Evolutionary conservation across 1,139 yeast genomes (phyloP).

Genomic region (Diutina mesorugosa): DNA sequence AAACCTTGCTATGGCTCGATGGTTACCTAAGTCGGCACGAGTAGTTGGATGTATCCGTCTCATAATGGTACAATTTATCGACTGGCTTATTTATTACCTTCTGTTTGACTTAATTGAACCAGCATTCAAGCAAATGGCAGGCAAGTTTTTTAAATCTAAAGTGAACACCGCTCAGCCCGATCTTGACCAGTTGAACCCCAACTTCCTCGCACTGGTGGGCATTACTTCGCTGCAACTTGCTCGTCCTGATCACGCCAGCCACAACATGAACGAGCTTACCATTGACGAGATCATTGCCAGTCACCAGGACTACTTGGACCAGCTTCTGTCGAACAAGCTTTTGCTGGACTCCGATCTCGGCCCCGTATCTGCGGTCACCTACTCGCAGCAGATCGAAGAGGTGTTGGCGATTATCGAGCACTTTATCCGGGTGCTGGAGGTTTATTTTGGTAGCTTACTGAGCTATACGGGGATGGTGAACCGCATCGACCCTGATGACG

Average conservation of each 20-base stretch:
- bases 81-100: conserved; percentile 27
- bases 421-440: conserved; percentile 33
- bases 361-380: conserved; percentile 23
- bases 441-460: conserved; percentile 21
- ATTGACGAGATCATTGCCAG: conserved; percentile 33
- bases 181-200: conserved; percentile 5
- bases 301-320: conserved; percentile 26
- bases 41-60: conserved; percentile 32
- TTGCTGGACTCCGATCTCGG: conserved; percentile 24
- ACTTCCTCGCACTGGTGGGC: conserved; percentile 4
- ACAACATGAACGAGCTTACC: conserved; percentile 18
- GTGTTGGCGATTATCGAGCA: conserved; percentile 28
- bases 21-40: conserved; percentile 22
- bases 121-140: conserved; percentile 20
- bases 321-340: conserved; percentile 27
- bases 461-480: conserved; percentile 10
- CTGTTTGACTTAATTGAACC: conserved; percentile 36
- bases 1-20: conserved; percentile 8
- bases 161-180: neutral
- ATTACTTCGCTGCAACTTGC: neutral
- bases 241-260: neutral
- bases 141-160: conserved; percentile 11
- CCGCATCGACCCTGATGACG: neutral
- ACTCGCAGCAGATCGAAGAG: conserved; percentile 31
- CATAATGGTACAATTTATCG: conserved; percentile 32